Evolutionary conservation across 2,329 filamentous ascomycete genomes (phyloP).

Genomic region (Hysterium pulicare): DNA sequence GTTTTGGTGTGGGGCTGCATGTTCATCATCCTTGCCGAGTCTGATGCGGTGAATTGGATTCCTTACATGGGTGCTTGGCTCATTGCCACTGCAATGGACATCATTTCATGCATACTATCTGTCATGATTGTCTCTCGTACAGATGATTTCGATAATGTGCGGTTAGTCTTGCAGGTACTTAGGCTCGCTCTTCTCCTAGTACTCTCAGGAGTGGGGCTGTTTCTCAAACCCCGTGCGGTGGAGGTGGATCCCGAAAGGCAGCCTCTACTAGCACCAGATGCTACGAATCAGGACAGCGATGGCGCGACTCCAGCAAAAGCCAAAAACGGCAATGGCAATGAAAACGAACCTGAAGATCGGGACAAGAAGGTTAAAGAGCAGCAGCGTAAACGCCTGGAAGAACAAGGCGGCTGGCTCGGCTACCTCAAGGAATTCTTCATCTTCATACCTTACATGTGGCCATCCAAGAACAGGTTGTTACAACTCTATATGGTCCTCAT

Average conservation of each 20-base stretch:
- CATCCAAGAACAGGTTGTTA: constrained; percentile 58
- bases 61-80: constrained; percentile 9
- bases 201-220: constrained; percentile 1
- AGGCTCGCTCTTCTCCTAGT: constrained; percentile 6
- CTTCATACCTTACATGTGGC: constrained; percentile 74
- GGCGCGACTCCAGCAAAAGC: neutral
- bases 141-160: constrained; percentile 4
- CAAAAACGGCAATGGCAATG: neutral
- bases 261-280: neutral
- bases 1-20: constrained; percentile 10
- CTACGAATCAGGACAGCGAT: neutral
- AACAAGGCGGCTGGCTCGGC: constrained; percentile 68
- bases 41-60: constrained; percentile 6
- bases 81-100: constrained; percentile 4
- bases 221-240: neutral
- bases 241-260: neutral
- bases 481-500: constrained; percentile 65
- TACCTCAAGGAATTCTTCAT: constrained; percentile 69
- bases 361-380: constrained; percentile 16
- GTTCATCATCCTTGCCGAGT: constrained; percentile 8
- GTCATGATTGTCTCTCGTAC: neutral
- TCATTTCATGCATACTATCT: constrained; percentile 5
- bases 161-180: constrained; percentile 3
- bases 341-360: constrained; percentile 1
- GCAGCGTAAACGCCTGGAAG: constrained; percentile 58